Base-by-base conservation (phyloP, 768 basidiomycete genomes). In the Suillus decipiens region DNA sequence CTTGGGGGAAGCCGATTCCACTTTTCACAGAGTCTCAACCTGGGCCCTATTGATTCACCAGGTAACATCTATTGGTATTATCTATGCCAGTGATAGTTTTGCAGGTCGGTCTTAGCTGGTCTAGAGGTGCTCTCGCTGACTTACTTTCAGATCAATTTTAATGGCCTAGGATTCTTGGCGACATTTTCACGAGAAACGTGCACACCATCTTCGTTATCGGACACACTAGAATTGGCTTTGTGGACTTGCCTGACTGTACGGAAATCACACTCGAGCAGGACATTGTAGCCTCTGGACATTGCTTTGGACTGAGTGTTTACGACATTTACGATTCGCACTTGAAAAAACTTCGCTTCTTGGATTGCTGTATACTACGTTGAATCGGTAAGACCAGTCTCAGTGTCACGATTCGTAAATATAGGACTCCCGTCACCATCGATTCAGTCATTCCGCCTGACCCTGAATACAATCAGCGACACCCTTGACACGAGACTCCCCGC, bases 141-240 rank as follows among this genome's bases (percentile, higher is more conserved):
- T 61, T 39, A 9, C 22, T 34, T 45, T 31, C 51, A 75, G 67
- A 63, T 33, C 72, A 68, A 15, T 48, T 24, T 48, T 14, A 24
- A 48, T 78, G 76, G 77, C n/a, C n/a, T n/a, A n/a, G n/a, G n/a
- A 70, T 79, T 57, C 41, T 79, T 36, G 78, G 78, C 6, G 77
- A 77, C 39, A 67, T 72, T 9, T 82, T 84, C 73, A 66, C 83
- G 64, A 76, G 73, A 66, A 80, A 79, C 59, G 79, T 82, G 31
- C 84, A 81, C 64, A 73, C 81, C 10, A 71, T 74, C 15, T 84
- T 83, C 64, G 79, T 82, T 65, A 61, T 78, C 33, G 79, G 74
- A 5, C 72, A 75, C 19, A 60, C 47, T 4, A 72, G 68, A 41
- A 77, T 82, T 19, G 79, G 80, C 8, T 82, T 82, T 65, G 81